These are phyloP conservation scores for Nicotiana undulata DNA, from an alignment of 257 asterid species.

Conservation along the genomic window DNA sequence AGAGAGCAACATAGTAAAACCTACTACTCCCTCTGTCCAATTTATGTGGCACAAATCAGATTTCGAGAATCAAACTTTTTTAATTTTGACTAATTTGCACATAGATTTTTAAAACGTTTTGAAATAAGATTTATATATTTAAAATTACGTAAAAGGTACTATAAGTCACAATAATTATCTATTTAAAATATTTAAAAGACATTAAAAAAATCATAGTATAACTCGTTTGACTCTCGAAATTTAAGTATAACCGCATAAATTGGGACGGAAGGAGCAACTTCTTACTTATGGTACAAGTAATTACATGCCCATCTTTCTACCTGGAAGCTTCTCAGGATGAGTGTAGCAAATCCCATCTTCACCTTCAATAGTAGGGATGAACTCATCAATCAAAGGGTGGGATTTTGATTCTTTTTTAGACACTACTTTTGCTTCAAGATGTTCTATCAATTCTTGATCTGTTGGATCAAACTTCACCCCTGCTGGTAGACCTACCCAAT, in stretches of 20 bases:
- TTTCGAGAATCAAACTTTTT: too few relatives aligned
- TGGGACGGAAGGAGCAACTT: neutral
- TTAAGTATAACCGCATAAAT: too few relatives aligned
- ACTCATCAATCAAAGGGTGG: slow-evolving; percentile 87
- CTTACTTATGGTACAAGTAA: slow-evolving; percentile 8
- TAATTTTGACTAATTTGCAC: too few relatives aligned
- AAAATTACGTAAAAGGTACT: too few relatives aligned
- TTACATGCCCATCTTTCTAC: neutral
- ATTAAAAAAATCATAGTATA: too few relatives aligned
- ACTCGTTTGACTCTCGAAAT: too few relatives aligned
- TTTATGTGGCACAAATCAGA: too few relatives aligned
- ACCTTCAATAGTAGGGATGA: slow-evolving; percentile 62
- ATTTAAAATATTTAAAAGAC: too few relatives aligned
- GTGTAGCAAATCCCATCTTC: slow-evolving; percentile 75
- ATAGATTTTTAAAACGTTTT: too few relatives aligned
- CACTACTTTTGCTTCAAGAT: slow-evolving; percentile 86
- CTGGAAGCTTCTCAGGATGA: slow-evolving; percentile 69
- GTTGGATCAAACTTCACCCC: slow-evolving; percentile 99
- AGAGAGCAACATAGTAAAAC: slow-evolving; percentile 18
- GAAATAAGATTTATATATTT: too few relatives aligned
- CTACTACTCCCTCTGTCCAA: slow-evolving; percentile 9
- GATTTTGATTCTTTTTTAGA: slow-evolving; percentile 63
- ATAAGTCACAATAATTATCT: too few relatives aligned
- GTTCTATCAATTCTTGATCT: slow-evolving; percentile 94
- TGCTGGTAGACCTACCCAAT: slow-evolving; percentile 97